These are phyloP conservation scores for Linum lewisii DNA, from an alignment of 345 rosid species.

Conservation along the genomic window DNA sequence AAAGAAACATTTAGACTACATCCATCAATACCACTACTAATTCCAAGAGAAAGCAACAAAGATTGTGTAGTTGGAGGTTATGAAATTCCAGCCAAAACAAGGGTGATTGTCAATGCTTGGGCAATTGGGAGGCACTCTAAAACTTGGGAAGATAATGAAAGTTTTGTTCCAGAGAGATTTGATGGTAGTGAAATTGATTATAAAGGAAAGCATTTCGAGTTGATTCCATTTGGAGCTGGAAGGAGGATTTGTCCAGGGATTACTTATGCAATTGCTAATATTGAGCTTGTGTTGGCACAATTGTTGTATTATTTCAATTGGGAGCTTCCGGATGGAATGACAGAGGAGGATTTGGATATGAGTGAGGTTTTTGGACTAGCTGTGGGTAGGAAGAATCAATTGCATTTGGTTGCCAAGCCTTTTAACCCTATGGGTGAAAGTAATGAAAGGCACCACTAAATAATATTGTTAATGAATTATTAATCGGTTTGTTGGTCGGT, in stretches of 20 bases:
- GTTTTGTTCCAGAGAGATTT: conserved; percentile 13
- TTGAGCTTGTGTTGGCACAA: conserved; percentile 13
- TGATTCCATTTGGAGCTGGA: conserved; percentile 13
- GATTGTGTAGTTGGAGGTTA: conserved; percentile 12
- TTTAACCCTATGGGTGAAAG: background rate
- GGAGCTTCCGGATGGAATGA: conserved; percentile 7
- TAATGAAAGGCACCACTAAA: too few relatives aligned
- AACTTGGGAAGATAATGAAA: conserved; percentile 4
- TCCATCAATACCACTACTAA: conserved; percentile 10
- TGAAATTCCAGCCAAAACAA: conserved; percentile 3
- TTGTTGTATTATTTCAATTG: conserved; percentile 18
- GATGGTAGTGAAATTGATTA: conserved; percentile 1
- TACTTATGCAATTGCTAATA: conserved; percentile 10
- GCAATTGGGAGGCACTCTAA: conserved; percentile 10
- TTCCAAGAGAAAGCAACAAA: conserved; percentile 13
- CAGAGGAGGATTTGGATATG: conserved; percentile 12
- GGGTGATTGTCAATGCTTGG: conserved; percentile 10
- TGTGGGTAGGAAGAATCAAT: conserved; percentile 7
- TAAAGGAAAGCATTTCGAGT: conserved; percentile 9
- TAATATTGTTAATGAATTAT: too few relatives aligned
- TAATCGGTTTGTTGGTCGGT: too few relatives aligned
- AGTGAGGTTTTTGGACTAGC: conserved; percentile 13
- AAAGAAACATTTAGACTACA: conserved; percentile 18
- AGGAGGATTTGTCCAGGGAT: conserved; percentile 17
- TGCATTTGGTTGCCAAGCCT: conserved; percentile 13